These are phyloP conservation scores for Areca catechu DNA, from an alignment of 176 grass and related monocot genomes.

Conservation along the genomic window DNA sequence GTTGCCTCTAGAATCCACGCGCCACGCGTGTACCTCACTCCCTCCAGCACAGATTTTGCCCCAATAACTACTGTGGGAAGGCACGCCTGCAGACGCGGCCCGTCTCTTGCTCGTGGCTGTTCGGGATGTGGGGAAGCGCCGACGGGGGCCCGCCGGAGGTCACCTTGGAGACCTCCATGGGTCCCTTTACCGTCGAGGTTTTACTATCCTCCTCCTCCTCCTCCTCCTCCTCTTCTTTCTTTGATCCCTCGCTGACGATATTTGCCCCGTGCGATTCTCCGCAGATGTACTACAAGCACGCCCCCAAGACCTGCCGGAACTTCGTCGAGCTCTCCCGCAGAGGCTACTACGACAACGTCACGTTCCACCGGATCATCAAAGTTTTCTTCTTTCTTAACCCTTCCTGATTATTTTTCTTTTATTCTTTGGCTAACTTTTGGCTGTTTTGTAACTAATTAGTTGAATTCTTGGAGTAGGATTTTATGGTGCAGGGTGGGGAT, in stretches of 20 bases:
- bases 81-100: too few species aligned
- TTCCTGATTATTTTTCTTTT: background rate
- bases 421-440: background rate
- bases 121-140: too few species aligned
- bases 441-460: background rate
- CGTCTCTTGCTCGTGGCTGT: too few species aligned
- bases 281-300: conserved; percentile 97
- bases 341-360: conserved; percentile 67
- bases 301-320: conserved; percentile 93
- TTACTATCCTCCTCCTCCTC: background rate
- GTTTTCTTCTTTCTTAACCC: conserved; percentile 12
- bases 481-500: conserved; percentile 97
- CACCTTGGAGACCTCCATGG: conserved; percentile 87
- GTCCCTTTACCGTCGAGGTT: conserved; percentile 77
- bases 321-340: conserved; percentile 84
- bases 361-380: conserved; percentile 98
- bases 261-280: background rate
- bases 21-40: too few species aligned
- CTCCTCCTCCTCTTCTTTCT: background rate
- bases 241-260: background rate
- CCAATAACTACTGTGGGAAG: too few species aligned
- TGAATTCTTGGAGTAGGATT: conserved; percentile 42
- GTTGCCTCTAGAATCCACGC: too few species aligned
- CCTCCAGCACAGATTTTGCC: too few species aligned
- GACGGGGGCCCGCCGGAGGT: conserved; percentile 61